Evolutionary conservation across 352 stramenopile genomes (phyloP), one percentile per base, ranked within the genome.

Genomic region (Phytopythium helicoides): DNA sequence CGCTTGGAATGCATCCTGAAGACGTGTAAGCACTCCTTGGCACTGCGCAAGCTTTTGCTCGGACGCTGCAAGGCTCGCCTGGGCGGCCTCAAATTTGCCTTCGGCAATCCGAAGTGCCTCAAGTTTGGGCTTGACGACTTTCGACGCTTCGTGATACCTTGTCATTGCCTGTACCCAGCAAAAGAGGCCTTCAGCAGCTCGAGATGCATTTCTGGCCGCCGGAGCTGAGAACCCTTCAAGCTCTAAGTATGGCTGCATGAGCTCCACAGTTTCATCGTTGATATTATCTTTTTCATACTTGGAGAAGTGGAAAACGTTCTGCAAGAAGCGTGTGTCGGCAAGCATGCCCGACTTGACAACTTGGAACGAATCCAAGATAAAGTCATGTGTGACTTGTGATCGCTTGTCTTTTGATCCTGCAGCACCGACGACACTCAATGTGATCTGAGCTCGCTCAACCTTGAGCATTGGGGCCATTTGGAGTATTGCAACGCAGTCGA

Each of bases 91-190:
- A 33, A 97, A 86, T 45, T 87, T 87, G 3, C 87, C 86, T 55
- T 97, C 86, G 3, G 87, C 80, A 18, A 97, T 81, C 5, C 80
- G 60, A n/a, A 98, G 64, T n/a, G 86, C 85, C 64, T 97, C 90
- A 3, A 97, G 72, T 56, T 97, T 97, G 1, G 91, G 91, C 59
- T 97, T 96, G 1, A 98, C 89, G n/a, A 97, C 83, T 52, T 97
- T 97, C 1, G 82, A 94, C 0, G 88, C 91, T 51, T 94, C 82
- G 59, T 97, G 82, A 54, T 97, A 97, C 68, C 94, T 86, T 47
- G 68, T 90, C 89, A 97, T 97, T 1, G 91, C 91, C 28, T 85
- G 77, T 12, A 92, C 84, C 88, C 89, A 97, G 35, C 74, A 94
- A 36, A 94, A 97, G 8, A 97, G 59, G 0, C 89, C 89, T 60